Conservation (phyloP, 352 stramenopile genomes). For the Pythium monospermum region DNA sequence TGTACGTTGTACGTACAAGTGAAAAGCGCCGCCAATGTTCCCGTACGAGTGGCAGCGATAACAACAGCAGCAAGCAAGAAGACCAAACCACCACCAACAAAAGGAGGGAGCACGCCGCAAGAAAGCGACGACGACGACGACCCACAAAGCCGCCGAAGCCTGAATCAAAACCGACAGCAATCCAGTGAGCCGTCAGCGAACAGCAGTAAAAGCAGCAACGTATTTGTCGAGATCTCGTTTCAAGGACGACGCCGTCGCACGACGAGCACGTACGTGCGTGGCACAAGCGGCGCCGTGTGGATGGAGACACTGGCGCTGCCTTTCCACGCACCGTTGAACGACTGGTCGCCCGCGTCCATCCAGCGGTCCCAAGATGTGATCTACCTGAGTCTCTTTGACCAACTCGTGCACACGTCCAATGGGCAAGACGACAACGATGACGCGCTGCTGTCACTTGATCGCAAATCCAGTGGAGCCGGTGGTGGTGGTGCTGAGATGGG, state of each 20-base stretch:
- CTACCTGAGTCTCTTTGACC: slow-evolving; percentile 87
- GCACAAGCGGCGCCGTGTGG: slow-evolving; percentile 69
- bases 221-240: slow-evolving; percentile 84
- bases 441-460: slow-evolving; percentile 16
- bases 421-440: slow-evolving; percentile 24
- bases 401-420: slow-evolving; percentile 42
- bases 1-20: slow-evolving; percentile 84
- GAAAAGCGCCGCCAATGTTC: slow-evolving; percentile 70
- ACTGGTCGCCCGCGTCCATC: slow-evolving; percentile 76
- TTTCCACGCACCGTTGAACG: slow-evolving; percentile 75
- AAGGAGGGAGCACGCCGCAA: neutral
- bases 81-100: neutral
- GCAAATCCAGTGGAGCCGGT: slow-evolving; percentile 20
- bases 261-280: slow-evolving; percentile 23
- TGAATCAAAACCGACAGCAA: neutral
- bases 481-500: no score
- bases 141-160: neutral
- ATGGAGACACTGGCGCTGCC: slow-evolving; percentile 90
- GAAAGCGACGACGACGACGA: slow-evolving; percentile 13
- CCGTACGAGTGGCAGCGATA: slow-evolving; percentile 31
- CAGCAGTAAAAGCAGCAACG: slow-evolving; percentile 20
- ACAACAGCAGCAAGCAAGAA: neutral
- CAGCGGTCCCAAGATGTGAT: slow-evolving; percentile 72
- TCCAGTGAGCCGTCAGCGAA: neutral
- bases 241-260: slow-evolving; percentile 73